Percentiles rank a stretch among this genome's conserved stretches.
phyloP scores from a whole-genome alignment of 1,139 yeast species.

The Meyerozyma sp. region DNA sequence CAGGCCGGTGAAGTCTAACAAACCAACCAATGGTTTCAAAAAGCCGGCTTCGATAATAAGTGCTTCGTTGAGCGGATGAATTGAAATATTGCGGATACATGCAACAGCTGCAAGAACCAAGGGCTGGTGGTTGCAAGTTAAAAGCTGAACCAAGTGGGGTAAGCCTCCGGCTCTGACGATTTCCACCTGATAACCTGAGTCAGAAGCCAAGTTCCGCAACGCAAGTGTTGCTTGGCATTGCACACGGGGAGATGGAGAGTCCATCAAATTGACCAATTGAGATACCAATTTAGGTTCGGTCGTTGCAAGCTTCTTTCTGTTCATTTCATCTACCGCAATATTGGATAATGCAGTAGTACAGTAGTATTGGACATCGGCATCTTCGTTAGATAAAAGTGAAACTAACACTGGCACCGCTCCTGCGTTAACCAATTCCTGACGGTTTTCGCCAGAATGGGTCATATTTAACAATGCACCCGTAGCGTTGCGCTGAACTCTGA shows the following conservation, averaged over 20 bases:
- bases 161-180: constrained; percentile 94
- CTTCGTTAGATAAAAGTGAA: constrained; percentile 78
- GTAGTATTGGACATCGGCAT: constrained; percentile 95
- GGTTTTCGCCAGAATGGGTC: constrained; percentile 97
- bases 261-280: constrained; percentile 87
- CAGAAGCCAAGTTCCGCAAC: constrained; percentile 90
- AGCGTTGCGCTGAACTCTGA: constrained; percentile 95
- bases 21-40: constrained; percentile 78
- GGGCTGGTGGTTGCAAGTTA: constrained; percentile 89
- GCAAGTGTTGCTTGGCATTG: constrained; percentile 99
- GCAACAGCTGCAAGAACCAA: constrained; percentile 95
- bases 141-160: constrained; percentile 81
- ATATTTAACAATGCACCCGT: constrained; percentile 95
- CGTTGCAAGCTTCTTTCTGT: constrained; percentile 81
- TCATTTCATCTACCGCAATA: constrained; percentile 92
- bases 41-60: constrained; percentile 95
- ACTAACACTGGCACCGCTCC: constrained; percentile 98
- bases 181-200: constrained; percentile 87
- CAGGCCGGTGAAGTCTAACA: constrained; percentile 79
- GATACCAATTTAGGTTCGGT: constrained; percentile 93
- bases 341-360: constrained; percentile 96
- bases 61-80: constrained; percentile 94
- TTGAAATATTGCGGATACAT: constrained; percentile 92
- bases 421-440: constrained; percentile 94
- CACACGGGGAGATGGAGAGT: constrained; percentile 85